A percentile compares a stretch with the other conserved stretches of the same genome.
phyloP scores from a whole-genome alignment of 352 stramenopile genomes.

The Pythium rishiriense region DNA sequence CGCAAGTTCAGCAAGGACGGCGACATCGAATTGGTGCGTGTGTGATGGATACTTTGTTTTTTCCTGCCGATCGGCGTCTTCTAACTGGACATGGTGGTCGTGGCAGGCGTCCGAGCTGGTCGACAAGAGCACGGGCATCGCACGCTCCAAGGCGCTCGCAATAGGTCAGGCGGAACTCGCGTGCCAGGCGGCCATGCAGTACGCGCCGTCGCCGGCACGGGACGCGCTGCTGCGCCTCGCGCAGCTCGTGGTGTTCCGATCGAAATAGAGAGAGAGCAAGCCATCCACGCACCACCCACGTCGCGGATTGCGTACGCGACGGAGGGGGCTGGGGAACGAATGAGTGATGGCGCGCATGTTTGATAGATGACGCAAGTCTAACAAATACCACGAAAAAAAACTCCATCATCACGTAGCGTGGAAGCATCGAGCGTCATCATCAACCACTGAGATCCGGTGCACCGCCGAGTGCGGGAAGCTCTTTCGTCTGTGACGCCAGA shows the following conservation, averaged over 20 bases:
- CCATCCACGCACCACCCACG: neutral
- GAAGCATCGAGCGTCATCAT: conserved; percentile 2
- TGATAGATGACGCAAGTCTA: conserved; percentile 7
- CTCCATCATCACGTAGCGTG: no score
- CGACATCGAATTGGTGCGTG: conserved; percentile 88
- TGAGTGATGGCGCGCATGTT: neutral
- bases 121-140: conserved; percentile 90
- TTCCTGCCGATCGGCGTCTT: no score
- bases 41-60: no score
- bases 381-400: no score
- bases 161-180: conserved; percentile 95
- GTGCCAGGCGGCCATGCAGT: conserved; percentile 90
- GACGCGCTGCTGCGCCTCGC: conserved; percentile 88
- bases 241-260: conserved; percentile 85
- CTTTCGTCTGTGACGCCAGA: no score
- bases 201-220: conserved; percentile 76
- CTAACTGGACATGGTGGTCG: no score
- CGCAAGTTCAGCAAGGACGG: conserved; percentile 92
- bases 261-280: conserved; percentile 63
- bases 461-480: neutral
- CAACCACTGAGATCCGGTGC: neutral
- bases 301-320: no score
- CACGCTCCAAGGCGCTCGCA: conserved; percentile 94
- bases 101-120: conserved; percentile 83
- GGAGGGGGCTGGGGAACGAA: neutral